phyloP scores from a whole-genome alignment of 2,329 filamentous ascomycete species.

The Fusarium verticillioides region DNA sequence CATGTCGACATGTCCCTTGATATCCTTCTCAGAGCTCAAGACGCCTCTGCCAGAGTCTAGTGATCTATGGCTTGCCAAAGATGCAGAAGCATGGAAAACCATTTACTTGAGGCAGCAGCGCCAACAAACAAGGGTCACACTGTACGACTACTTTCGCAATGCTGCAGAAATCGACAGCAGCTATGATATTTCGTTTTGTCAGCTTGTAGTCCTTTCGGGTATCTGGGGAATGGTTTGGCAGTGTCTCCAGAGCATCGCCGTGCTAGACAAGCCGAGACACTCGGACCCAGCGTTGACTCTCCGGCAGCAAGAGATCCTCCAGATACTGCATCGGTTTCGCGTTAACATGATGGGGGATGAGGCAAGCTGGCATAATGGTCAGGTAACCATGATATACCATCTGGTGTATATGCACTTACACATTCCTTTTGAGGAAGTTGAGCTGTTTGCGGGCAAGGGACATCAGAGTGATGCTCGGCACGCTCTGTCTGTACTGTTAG shows the following conservation, averaged over 20 bases:
- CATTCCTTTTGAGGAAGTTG: not conserved
- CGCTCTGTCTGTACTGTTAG: not conserved
- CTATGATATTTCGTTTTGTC: not conserved
- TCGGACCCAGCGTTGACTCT: not conserved
- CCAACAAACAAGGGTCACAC: not conserved
- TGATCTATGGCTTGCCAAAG: not conserved
- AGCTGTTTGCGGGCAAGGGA: not conserved
- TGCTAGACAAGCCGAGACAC: not conserved
- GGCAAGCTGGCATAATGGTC: not conserved
- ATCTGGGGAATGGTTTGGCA: constrained; percentile 9
- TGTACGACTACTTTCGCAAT: not conserved
- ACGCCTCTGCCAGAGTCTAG: not conserved
- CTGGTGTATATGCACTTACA: not conserved
- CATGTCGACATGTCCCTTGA: not conserved
- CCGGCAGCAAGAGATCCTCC: not conserved
- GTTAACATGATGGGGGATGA: not conserved
- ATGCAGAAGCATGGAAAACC: not conserved
- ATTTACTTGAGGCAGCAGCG: not conserved
- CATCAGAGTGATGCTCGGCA: not conserved
- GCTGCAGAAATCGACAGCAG: not conserved
- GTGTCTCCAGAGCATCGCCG: not conserved
- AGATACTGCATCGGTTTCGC: not conserved
- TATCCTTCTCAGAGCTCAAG: not conserved
- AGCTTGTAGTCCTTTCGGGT: not conserved
- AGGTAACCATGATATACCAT: not conserved